Conservation (phyloP, 768 basidiomycete species). For the Podaxis sp. region DNA sequence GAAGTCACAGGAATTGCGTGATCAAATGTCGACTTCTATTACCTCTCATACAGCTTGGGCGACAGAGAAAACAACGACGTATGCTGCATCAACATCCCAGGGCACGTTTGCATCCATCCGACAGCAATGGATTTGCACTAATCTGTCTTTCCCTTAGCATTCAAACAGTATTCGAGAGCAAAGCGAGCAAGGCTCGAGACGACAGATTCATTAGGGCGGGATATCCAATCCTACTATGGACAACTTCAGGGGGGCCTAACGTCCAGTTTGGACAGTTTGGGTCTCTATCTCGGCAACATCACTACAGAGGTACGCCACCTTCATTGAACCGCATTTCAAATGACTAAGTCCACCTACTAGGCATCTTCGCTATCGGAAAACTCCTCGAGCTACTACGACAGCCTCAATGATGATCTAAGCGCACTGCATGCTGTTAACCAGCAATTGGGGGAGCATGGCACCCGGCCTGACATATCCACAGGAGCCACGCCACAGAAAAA, state of each 20-base stretch:
- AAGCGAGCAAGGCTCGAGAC: conserved; percentile 71
- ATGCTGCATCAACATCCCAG: conserved; percentile 12
- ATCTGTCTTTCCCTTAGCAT: conserved; percentile 37
- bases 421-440: conserved; percentile 50
- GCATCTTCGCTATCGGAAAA: conserved; percentile 34
- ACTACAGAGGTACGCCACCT: conserved; percentile 48
- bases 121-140: not conserved
- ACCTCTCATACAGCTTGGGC: conserved; percentile 11
- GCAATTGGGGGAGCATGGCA: conserved; percentile 55
- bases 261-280: conserved; percentile 40
- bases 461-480: conserved; percentile 62
- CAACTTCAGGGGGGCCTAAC: conserved; percentile 3
- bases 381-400: conserved; percentile 3
- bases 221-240: conserved; percentile 53
- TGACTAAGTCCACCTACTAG: conserved; percentile 26
- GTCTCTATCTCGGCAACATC: conserved; percentile 38
- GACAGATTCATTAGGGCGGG: conserved; percentile 46
- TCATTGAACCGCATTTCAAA: not conserved
- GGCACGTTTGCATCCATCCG: conserved; percentile 18
- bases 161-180: conserved; percentile 58
- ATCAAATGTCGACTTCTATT: conserved; percentile 13
- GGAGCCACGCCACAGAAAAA: conserved; percentile 81
- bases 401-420: conserved; percentile 36
- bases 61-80: conserved; percentile 2
- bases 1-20: conserved; percentile 6